These are phyloP conservation scores for Cordyceps tenuipes DNA, from an alignment of 2,329 filamentous ascomycete genomes.

Conservation along the genomic window DNA sequence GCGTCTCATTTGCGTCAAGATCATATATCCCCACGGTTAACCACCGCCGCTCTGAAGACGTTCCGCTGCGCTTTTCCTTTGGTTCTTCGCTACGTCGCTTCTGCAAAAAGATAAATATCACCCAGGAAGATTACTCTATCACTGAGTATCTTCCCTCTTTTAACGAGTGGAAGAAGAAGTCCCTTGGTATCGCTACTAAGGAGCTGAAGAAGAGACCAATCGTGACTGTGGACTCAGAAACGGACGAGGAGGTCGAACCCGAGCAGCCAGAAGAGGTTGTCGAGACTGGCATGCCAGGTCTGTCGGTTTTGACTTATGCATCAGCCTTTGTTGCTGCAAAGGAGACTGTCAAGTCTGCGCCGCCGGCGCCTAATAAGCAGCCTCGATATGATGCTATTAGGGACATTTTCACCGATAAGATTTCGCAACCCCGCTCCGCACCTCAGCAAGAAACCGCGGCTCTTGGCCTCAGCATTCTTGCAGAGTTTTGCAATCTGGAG, in stretches of 20 bases:
- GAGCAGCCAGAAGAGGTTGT: constrained; percentile 9
- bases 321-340: constrained; percentile 15
- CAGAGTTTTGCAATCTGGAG: constrained; percentile 27
- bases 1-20: constrained; percentile 41
- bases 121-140: constrained; percentile 25
- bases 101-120: constrained; percentile 28
- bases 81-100: constrained; percentile 27
- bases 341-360: constrained; percentile 8
- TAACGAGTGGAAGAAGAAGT: constrained; percentile 26
- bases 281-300: constrained; percentile 9
- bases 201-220: constrained; percentile 25
- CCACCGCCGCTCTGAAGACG: constrained; percentile 25
- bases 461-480: constrained; percentile 25
- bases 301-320: constrained; percentile 16
- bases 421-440: constrained; percentile 19
- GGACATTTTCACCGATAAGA: constrained; percentile 33
- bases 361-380: constrained; percentile 13
- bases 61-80: constrained; percentile 27
- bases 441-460: constrained; percentile 19
- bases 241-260: constrained; percentile 18
- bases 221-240: constrained; percentile 20
- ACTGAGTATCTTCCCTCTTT: constrained; percentile 26
- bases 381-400: constrained; percentile 24
- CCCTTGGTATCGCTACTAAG: constrained; percentile 27
- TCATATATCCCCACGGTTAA: constrained; percentile 29